These are phyloP conservation scores for Tetracladium setigerum DNA, from an alignment of 495 filamentous ascomycete genomes.

Conservation along the genomic window DNA sequence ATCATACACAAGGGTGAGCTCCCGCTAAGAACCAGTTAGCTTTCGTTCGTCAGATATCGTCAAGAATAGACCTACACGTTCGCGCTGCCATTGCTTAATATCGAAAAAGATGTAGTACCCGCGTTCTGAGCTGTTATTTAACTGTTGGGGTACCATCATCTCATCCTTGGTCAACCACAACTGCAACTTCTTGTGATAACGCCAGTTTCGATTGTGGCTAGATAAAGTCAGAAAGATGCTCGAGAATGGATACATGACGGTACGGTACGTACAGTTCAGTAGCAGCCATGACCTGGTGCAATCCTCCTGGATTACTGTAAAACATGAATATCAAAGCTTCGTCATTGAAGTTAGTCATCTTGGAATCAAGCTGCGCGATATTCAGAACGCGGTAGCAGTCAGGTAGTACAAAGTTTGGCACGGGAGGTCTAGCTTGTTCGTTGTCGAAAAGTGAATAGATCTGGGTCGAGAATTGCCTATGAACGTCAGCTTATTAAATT, in stretches of 20 bases:
- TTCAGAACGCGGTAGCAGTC: slow-evolving; percentile 84
- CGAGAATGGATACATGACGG: slow-evolving; percentile 1
- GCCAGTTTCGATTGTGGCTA: slow-evolving; percentile 66
- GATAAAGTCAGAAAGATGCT: slow-evolving; percentile 19
- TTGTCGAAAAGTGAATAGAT: slow-evolving; percentile 64
- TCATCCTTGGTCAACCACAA: slow-evolving; percentile 91
- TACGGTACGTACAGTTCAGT: slow-evolving; percentile 56
- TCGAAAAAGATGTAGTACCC: slow-evolving; percentile 90
- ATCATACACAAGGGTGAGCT: slow-evolving; percentile 72
- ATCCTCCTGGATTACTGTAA: slow-evolving; percentile 78
- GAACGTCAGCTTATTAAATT: not conserved
- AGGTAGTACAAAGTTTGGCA: slow-evolving; percentile 73
- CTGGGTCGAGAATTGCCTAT: slow-evolving; percentile 33
- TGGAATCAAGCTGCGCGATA: slow-evolving; percentile 68
- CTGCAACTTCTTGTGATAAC: slow-evolving; percentile 82
- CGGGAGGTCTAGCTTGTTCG: slow-evolving; percentile 56
- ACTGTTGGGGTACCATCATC: slow-evolving; percentile 56
- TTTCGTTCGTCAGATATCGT: slow-evolving; percentile 1
- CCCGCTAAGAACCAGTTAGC: slow-evolving; percentile 44
- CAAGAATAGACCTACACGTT: slow-evolving; percentile 55
- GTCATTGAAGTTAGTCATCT: slow-evolving; percentile 76
- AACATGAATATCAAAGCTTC: slow-evolving; percentile 94
- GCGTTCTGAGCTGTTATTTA: slow-evolving; percentile 64
- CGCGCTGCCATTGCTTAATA: slow-evolving; percentile 72
- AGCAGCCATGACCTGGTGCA: slow-evolving; percentile 78